Conservation (phyloP, 352 stramenopile species). For the Globisporangium yorkense region DNA sequence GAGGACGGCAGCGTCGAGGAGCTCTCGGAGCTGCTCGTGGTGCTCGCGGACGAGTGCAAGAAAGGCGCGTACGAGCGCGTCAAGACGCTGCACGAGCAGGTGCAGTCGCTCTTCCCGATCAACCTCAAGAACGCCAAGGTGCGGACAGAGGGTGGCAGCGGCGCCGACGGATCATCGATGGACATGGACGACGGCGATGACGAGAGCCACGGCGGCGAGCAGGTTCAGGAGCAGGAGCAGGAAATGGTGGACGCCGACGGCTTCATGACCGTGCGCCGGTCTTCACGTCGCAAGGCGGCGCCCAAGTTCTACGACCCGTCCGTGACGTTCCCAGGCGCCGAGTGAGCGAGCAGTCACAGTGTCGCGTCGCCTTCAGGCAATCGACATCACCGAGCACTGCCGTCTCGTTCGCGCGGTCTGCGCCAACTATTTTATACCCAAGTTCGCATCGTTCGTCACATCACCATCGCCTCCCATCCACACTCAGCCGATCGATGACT, state of each 20-base stretch:
- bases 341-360: slow-evolving; percentile 26
- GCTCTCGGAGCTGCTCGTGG: slow-evolving; percentile 51
- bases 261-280: slow-evolving; percentile 73
- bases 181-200: slow-evolving; percentile 29
- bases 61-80: slow-evolving; percentile 64
- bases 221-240: slow-evolving; percentile 11
- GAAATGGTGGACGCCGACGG: slow-evolving; percentile 66
- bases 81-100: slow-evolving; percentile 61
- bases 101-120: slow-evolving; percentile 69
- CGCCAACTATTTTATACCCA: slow-evolving; percentile 9
- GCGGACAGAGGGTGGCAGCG: slow-evolving; percentile 25
- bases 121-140: slow-evolving; percentile 77
- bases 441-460: background rate
- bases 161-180: slow-evolving; percentile 7
- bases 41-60: slow-evolving; percentile 76
- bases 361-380: background rate
- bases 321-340: slow-evolving; percentile 68
- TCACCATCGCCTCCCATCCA: background rate
- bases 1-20: slow-evolving; percentile 78
- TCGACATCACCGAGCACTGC: background rate
- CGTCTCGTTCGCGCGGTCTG: background rate
- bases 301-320: slow-evolving; percentile 76
- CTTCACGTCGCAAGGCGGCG: slow-evolving; percentile 44
- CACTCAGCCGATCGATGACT: background rate
- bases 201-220: slow-evolving; percentile 2